Evolutionary conservation across 1,139 yeast species (phyloP), one percentile per base, ranked within the genome.

Genomic region (Barnettozyma hawaiiensis): DNA sequence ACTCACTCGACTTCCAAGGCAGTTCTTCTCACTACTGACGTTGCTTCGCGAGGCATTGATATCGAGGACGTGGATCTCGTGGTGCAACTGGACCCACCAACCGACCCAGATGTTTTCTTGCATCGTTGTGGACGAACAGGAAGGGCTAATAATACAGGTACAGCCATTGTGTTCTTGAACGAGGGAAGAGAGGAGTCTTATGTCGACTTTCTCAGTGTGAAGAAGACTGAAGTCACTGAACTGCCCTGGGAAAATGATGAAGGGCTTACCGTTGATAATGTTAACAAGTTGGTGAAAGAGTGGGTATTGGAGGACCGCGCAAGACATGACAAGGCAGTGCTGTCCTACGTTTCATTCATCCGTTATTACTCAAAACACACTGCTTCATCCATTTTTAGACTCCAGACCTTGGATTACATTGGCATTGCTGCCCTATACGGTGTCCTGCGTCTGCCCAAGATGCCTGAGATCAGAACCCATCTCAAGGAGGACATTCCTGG

Each of bases 61-160:
- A 79, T 89, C 26, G 95, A 96, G 1, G 92, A 87, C 46, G 96
- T 89, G 14, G 97, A 90, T 57, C 65, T 89, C 31, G 96, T 89
- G 4, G 67, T 89, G 9, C 97, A 89, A 59, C 54, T 87, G 31
- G 96, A 89, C 50, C 95, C 97, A 3, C 97, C 97, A 1, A 83
- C 90, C 0, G 95, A 86, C 52, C 86, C 96, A 0, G 92, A 83
- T 55, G 80, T 85, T 50, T 89, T 89, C 55, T 69, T 87, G 40
- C 97, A 89, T 61, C 73, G 97, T 55, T 82, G 92, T 64, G 97
- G 97, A 16, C 73, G 97, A 59, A 87, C 97, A 0, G 97, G 96
- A 1, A 69, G 97, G 52, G 96, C 96, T 1, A 89, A 89, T 46
- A 79, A 78, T 49, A 75, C 73, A 5, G 97, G 97, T 2, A 75